A percentile compares a stretch with the other conserved stretches of the same genome.
Conservation (phyloP, 805 yeast species). For the Spencermartinsiella europaea region DNA sequence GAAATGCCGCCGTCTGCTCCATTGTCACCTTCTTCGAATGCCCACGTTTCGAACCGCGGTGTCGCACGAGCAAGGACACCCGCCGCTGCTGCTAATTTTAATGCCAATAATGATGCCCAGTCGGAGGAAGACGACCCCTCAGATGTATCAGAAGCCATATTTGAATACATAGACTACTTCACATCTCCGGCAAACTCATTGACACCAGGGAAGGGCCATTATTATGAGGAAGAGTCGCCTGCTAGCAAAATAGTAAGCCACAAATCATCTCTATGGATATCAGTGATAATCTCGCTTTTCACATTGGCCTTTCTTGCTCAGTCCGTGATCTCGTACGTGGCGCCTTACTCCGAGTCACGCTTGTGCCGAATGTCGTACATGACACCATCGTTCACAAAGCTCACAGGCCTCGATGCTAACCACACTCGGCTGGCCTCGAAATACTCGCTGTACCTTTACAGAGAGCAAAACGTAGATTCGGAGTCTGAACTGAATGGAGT, state of each 20-base stretch:
- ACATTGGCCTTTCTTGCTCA: background rate
- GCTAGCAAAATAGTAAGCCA: background rate
- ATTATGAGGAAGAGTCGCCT: too few relatives aligned
- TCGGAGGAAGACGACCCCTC: background rate
- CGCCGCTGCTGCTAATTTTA: background rate
- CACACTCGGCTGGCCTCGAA: slow-evolving; percentile 70
- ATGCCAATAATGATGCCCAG: background rate
- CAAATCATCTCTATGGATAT: background rate
- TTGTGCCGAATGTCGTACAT: slow-evolving; percentile 20
- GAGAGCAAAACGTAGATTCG: slow-evolving; percentile 61
- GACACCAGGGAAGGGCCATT: too few relatives aligned
- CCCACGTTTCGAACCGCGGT: background rate
- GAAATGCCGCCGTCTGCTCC: too few relatives aligned
- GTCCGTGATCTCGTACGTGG: background rate
- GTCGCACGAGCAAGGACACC: background rate
- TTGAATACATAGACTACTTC: background rate
- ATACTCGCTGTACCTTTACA: slow-evolving; percentile 76
- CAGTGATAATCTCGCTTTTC: background rate
- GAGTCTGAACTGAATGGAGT: slow-evolving; percentile 55
- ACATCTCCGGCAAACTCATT: background rate
- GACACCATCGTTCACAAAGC: slow-evolving; percentile 20
- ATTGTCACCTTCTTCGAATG: background rate
- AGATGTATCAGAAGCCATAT: background rate
- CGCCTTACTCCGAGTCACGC: background rate
- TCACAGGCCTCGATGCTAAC: slow-evolving; percentile 25